Evolutionary conservation across 1,284 basidiomycete species (phyloP).

Genomic region (Trichosporon inkin): DNA sequence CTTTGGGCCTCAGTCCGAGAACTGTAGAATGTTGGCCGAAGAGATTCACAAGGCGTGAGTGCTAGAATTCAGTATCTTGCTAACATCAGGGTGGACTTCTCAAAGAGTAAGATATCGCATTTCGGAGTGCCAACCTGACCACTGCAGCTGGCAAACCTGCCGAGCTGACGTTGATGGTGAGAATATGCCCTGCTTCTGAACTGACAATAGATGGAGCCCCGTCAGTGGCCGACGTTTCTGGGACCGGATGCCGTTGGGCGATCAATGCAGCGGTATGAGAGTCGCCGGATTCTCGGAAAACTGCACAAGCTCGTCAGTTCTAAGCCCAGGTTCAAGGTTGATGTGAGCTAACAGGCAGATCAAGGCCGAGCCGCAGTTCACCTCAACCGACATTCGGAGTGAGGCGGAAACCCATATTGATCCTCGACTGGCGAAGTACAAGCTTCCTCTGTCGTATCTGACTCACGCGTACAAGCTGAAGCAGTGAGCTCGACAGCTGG

Average conservation of each 20-base stretch:
- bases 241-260: conserved; percentile 12
- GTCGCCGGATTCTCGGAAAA: conserved; percentile 24
- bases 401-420: conserved; percentile 10
- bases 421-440: conserved; percentile 16
- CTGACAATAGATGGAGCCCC: conserved; percentile 17
- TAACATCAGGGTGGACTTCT: conserved; percentile 25
- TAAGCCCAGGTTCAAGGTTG: not conserved
- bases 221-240: conserved; percentile 33
- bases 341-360: conserved; percentile 1
- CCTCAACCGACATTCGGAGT: not conserved
- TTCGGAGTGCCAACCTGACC: not conserved
- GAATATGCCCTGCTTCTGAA: too few relatives aligned
- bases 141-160: conserved; percentile 13
- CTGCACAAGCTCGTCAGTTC: conserved; percentile 25
- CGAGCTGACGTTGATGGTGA: not conserved
- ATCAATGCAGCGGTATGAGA: conserved; percentile 16
- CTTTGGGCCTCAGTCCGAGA: conserved; percentile 20
- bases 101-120: conserved; percentile 21
- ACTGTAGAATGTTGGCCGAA: conserved; percentile 24
- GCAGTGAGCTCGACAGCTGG: conserved; percentile 11
- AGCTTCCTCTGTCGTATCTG: conserved; percentile 21
- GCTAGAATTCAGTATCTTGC: not conserved
- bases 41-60: conserved; percentile 29
- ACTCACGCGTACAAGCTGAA: conserved; percentile 27
- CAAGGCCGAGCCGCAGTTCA: not conserved